Percentiles rank a stretch among this genome's conserved stretches.
Conservation (phyloP, 805 yeast genomes). For the Yamadazyma tumulicola region DNA sequence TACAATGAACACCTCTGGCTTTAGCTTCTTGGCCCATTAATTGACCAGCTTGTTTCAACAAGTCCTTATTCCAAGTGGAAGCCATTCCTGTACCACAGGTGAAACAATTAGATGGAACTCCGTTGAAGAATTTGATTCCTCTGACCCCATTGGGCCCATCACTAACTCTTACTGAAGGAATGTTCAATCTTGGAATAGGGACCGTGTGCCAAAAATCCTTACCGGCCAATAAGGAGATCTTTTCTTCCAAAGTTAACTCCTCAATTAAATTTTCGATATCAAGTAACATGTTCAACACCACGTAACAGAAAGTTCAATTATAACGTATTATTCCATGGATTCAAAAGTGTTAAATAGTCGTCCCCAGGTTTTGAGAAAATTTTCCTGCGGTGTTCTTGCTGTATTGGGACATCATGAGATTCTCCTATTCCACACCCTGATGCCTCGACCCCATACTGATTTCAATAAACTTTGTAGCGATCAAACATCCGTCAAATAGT, state of each 20-base stretch:
- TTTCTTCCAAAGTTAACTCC: slow-evolving; percentile 32
- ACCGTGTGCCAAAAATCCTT: slow-evolving; percentile 51
- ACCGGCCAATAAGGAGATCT: slow-evolving; percentile 36
- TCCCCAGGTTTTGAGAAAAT: too few species aligned
- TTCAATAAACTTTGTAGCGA: too few species aligned
- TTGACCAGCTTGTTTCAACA: slow-evolving; percentile 47
- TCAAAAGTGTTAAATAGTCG: too few species aligned
- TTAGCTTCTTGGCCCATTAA: slow-evolving; percentile 54
- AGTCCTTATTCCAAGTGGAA: slow-evolving; percentile 50
- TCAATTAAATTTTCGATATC: slow-evolving; percentile 28
- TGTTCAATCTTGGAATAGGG: slow-evolving; percentile 34
- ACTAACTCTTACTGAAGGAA: slow-evolving; percentile 46
- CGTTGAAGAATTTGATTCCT: slow-evolving; percentile 52
- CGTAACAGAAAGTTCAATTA: too few species aligned
- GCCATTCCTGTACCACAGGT: slow-evolving; percentile 63
- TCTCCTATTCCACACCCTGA: too few species aligned
- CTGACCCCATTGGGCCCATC: slow-evolving; percentile 69
- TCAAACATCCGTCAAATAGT: too few species aligned
- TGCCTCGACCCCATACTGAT: too few species aligned
- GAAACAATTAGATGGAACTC: slow-evolving; percentile 54
- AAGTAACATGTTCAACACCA: slow-evolving; percentile 9
- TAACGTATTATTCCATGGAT: too few species aligned
- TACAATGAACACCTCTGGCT: slow-evolving; percentile 46
- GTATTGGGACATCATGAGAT: too few species aligned
- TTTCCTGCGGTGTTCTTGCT: too few species aligned